Evolutionary conservation across 2,329 filamentous ascomycete genomes (phyloP).

Genomic region (Myriangium duriaei): DNA sequence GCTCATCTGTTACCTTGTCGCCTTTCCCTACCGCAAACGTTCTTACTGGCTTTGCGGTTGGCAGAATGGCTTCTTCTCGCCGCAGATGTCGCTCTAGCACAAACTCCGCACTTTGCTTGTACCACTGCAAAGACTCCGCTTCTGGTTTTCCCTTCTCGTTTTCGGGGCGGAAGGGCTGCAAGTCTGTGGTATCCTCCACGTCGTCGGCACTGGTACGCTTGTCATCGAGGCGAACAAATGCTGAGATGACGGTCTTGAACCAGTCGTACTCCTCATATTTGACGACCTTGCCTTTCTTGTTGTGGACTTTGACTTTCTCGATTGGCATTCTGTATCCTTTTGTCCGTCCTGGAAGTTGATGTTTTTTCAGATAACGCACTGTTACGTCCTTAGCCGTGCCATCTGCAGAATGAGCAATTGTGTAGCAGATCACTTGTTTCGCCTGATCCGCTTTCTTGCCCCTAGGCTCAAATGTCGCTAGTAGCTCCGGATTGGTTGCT

Average conservation of each 20-base stretch:
- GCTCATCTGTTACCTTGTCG: slow-evolving; percentile 59
- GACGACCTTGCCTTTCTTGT: slow-evolving; percentile 63
- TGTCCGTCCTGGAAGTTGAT: slow-evolving; percentile 73
- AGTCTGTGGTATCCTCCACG: slow-evolving; percentile 63
- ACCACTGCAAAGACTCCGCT: slow-evolving; percentile 62
- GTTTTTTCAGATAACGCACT: slow-evolving; percentile 72
- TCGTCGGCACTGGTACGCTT: slow-evolving; percentile 61
- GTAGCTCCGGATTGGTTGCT: slow-evolving; percentile 57
- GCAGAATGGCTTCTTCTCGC: slow-evolving; percentile 76
- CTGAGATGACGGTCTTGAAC: slow-evolving; percentile 70
- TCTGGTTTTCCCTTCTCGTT: slow-evolving; percentile 37
- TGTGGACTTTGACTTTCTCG: slow-evolving; percentile 71
- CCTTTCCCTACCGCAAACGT: slow-evolving; percentile 66
- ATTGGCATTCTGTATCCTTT: slow-evolving; percentile 69
- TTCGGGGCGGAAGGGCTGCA: slow-evolving; percentile 56
- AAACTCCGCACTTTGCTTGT: slow-evolving; percentile 75
- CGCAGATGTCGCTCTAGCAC: slow-evolving; percentile 77
- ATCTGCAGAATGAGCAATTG: slow-evolving; percentile 70
- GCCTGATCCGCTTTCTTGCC: slow-evolving; percentile 72
- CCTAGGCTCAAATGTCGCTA: slow-evolving; percentile 68
- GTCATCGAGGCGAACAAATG: slow-evolving; percentile 47
- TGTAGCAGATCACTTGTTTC: slow-evolving; percentile 82
- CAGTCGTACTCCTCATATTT: slow-evolving; percentile 72
- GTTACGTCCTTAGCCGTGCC: slow-evolving; percentile 92
- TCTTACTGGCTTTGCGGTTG: slow-evolving; percentile 55